A percentile compares a stretch with the other conserved stretches of the same genome.
Evolutionary conservation across 2,329 filamentous ascomycete genomes (phyloP).

Genomic region (Monosporascus sp.): DNA sequence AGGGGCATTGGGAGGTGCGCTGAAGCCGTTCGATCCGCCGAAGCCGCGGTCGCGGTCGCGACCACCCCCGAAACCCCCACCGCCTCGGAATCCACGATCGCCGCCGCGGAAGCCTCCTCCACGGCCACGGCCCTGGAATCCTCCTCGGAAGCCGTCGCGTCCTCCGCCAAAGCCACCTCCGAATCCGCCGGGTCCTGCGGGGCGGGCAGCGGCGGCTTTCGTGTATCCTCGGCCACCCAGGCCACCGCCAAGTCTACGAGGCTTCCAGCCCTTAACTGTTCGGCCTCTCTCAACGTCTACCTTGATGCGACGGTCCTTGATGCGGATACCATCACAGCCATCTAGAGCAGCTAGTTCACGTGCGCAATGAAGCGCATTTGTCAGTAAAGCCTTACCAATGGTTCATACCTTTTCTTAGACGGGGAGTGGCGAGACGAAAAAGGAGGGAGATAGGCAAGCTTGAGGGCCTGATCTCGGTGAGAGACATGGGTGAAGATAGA

Average conservation of each 20-base stretch:
- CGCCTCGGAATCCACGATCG: constrained; percentile 35
- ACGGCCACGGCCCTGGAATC: constrained; percentile 42
- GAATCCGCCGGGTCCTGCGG: constrained; percentile 57
- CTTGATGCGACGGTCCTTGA: constrained; percentile 86
- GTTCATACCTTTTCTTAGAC: constrained; percentile 34
- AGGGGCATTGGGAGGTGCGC: constrained; percentile 54
- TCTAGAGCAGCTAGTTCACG: constrained; percentile 80
- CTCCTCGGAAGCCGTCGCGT: constrained; percentile 51
- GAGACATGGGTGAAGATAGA: constrained; percentile 29
- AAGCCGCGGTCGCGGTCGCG: constrained; percentile 41
- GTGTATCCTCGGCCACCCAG: constrained; percentile 91
- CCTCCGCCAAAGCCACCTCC: constrained; percentile 52
- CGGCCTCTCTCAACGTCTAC: constrained; percentile 95
- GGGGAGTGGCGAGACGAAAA: constrained; percentile 2
- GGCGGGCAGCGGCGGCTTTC: constrained; percentile 68
- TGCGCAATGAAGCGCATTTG: constrained; percentile 56
- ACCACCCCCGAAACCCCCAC: constrained; percentile 46
- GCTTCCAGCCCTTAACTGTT: constrained; percentile 90
- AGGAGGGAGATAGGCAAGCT: constrained; percentile 46
- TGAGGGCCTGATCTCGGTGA: constrained; percentile 52
- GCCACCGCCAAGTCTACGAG: constrained; percentile 84
- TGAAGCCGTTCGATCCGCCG: constrained; percentile 40
- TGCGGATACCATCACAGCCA: constrained; percentile 76
- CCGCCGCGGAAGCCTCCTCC: constrained; percentile 29
- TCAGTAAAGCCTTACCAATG: constrained; percentile 62